These are phyloP conservation scores for Lanmaoa pseudosensibilis DNA, from an alignment of 768 basidiomycete genomes.

Conservation along the genomic window DNA sequence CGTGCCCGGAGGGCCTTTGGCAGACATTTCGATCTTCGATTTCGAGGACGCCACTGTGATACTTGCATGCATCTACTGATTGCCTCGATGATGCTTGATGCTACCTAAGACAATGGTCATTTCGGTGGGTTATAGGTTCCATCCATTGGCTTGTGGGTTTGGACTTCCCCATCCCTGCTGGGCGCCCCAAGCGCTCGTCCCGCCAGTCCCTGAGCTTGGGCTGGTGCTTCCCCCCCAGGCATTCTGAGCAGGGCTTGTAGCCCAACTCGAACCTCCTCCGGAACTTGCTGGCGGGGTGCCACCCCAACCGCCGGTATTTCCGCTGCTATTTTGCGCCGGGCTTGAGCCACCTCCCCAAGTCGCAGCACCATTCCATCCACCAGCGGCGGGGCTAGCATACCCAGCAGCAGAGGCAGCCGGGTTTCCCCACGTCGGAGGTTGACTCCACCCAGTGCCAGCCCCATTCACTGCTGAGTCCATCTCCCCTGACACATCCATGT, in stretches of 20 bases:
- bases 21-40: no score
- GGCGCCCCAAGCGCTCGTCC: slow-evolving; percentile 26
- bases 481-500: slow-evolving; percentile 50
- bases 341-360: slow-evolving; percentile 29
- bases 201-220: slow-evolving; percentile 25
- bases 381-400: slow-evolving; percentile 31
- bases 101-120: no score
- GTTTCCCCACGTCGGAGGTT: slow-evolving; percentile 28
- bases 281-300: slow-evolving; percentile 30
- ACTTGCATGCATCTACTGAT: not conserved
- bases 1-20: no score
- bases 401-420: slow-evolving; percentile 33
- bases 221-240: slow-evolving; percentile 41
- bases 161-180: slow-evolving; percentile 53
- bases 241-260: slow-evolving; percentile 35
- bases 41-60: not conserved
- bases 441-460: slow-evolving; percentile 21
- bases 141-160: slow-evolving; percentile 51
- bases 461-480: slow-evolving; percentile 35
- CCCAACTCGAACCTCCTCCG: slow-evolving; percentile 26
- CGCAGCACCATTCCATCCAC: slow-evolving; percentile 31
- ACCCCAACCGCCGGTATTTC: slow-evolving; percentile 18
- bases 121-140: slow-evolving; percentile 39
- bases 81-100: no score
- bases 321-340: slow-evolving; percentile 26